phyloP scores from a whole-genome alignment of 1,139 yeast genomes.

The Meyerozyma sp. region DNA sequence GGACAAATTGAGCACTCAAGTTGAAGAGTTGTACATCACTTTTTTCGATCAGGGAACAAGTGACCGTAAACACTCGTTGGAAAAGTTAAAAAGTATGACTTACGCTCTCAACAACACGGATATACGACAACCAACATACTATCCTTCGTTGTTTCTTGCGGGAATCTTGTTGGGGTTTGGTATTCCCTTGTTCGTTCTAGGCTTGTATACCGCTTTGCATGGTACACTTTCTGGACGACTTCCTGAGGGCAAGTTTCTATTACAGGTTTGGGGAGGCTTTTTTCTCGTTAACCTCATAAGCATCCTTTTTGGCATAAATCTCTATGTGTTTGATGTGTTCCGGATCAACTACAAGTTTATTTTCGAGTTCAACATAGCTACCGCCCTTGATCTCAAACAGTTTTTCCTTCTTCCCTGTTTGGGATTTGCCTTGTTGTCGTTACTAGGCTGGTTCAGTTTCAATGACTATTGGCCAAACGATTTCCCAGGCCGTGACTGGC shows the following conservation, averaged over 20 bases:
- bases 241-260: slow-evolving; percentile 51
- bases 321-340: slow-evolving; percentile 65
- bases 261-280: slow-evolving; percentile 94
- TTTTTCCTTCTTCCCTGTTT: slow-evolving; percentile 59
- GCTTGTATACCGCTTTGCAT: slow-evolving; percentile 44
- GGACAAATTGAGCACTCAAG: slow-evolving; percentile 55
- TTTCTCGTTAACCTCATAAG: slow-evolving; percentile 57
- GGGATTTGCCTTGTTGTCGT: slow-evolving; percentile 48
- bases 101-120: slow-evolving; percentile 34
- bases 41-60: slow-evolving; percentile 60
- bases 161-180: slow-evolving; percentile 72
- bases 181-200: slow-evolving; percentile 55
- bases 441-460: slow-evolving; percentile 75
- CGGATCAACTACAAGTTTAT: slow-evolving; percentile 88
- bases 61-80: slow-evolving; percentile 70
- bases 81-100: slow-evolving; percentile 55
- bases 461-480: slow-evolving; percentile 57
- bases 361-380: slow-evolving; percentile 76
- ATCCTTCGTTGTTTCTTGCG: slow-evolving; percentile 44
- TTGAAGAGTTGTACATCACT: slow-evolving; percentile 64
- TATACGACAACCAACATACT: slow-evolving; percentile 25
- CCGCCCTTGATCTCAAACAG: slow-evolving; percentile 64
- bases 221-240: slow-evolving; percentile 31
- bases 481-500: slow-evolving; percentile 70
- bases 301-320: slow-evolving; percentile 61